phyloP scores from a whole-genome alignment of 192 early-diverging fungal species.

The Thamnidium elegans region DNA sequence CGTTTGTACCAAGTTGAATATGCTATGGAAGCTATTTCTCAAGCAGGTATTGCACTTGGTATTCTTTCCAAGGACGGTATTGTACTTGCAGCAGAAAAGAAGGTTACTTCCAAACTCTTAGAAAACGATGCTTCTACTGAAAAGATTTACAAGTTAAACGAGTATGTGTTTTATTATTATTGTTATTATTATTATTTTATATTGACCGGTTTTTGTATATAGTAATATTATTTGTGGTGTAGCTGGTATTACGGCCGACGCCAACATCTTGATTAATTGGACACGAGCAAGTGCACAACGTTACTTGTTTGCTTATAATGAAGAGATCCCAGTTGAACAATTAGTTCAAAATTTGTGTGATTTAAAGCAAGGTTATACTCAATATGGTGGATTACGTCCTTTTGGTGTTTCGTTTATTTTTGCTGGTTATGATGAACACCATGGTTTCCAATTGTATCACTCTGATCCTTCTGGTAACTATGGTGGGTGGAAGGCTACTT shows the following conservation, averaged over 20 bases:
- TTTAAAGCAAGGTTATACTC: slow-evolving; percentile 98
- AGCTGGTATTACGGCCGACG: slow-evolving; percentile 94
- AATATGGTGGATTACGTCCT: slow-evolving; percentile 96
- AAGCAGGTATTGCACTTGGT: slow-evolving; percentile 93
- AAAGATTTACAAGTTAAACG: slow-evolving; percentile 96
- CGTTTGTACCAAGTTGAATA: slow-evolving; percentile 99
- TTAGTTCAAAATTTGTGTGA: slow-evolving; percentile 94
- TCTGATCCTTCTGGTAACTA: slow-evolving; percentile 99
- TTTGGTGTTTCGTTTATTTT: slow-evolving; percentile 98
- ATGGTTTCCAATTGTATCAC: slow-evolving; percentile 96
- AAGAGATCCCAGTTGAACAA: slow-evolving; percentile 92
- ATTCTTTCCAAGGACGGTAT: slow-evolving; percentile 90
- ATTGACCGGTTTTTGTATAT: slow-evolving; percentile 1
- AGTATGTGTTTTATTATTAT: slow-evolving; percentile 51
- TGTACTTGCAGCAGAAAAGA: slow-evolving; percentile 96
- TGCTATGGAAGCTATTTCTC: slow-evolving; percentile 99
- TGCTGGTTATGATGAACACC: slow-evolving; percentile 87
- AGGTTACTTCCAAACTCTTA: slow-evolving; percentile 89
- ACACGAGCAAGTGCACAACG: slow-evolving; percentile 82
- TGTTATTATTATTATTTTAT: too few relatives aligned
- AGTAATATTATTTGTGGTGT: slow-evolving; percentile 91
- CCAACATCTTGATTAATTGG: slow-evolving; percentile 93
- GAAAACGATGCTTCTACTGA: slow-evolving; percentile 83
- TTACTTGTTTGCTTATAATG: slow-evolving; percentile 84
- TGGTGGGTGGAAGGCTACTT: slow-evolving; percentile 97